phyloP scores from a whole-genome alignment of 768 basidiomycete genomes.

The Tulasnella sp. region DNA sequence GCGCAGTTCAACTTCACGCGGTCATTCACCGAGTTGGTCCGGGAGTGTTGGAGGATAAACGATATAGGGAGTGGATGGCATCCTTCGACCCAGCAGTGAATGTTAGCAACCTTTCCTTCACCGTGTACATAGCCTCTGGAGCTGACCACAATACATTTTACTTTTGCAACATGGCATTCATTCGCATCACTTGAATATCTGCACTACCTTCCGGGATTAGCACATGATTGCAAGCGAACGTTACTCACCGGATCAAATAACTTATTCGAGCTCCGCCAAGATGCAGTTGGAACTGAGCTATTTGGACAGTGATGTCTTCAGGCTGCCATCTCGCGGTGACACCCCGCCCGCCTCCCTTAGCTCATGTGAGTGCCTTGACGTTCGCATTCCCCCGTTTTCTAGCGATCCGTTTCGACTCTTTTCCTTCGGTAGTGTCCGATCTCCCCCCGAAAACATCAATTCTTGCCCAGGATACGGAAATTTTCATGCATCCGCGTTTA shows the following conservation, averaged over 20 bases:
- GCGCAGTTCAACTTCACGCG: conserved; percentile 52
- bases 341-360: conserved; percentile 39
- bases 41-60: conserved; percentile 62
- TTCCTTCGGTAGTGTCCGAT: conserved; percentile 37
- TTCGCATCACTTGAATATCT: background rate
- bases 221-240: conserved; percentile 70
- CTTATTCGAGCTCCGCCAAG: conserved; percentile 69
- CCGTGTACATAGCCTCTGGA: background rate
- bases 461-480: conserved; percentile 45
- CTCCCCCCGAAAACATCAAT: conserved; percentile 49
- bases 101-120: conserved; percentile 44
- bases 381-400: background rate
- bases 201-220: conserved; percentile 41
- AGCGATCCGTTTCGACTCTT: background rate
- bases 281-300: conserved; percentile 68
- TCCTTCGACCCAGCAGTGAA: conserved; percentile 58
- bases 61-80: conserved; percentile 70
- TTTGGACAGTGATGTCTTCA: conserved; percentile 71
- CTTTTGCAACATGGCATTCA: background rate
- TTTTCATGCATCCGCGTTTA: conserved; percentile 49
- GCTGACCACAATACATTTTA: background rate
- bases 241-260: conserved; percentile 59
- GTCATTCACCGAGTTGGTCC: conserved; percentile 66
- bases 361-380: conserved; percentile 34
- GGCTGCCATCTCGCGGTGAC: conserved; percentile 53